Conservation (phyloP, 768 basidiomycete species). For the Suillus luteus region DNA sequence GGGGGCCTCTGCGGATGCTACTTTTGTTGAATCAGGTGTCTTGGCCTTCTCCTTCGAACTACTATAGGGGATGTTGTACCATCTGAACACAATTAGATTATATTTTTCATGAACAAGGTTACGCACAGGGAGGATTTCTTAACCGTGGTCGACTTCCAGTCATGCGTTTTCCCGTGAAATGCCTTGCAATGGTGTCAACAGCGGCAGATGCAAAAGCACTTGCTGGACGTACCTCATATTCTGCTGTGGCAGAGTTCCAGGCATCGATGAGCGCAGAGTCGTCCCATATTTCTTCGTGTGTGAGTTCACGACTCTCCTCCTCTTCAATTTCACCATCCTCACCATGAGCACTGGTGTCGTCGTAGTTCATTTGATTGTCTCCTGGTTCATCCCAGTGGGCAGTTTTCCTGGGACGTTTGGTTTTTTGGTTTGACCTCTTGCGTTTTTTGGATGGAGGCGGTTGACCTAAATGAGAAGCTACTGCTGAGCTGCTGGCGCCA, state of each 20-base stretch:
- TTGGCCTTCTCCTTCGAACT: constrained; percentile 21
- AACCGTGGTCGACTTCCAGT: constrained; percentile 63
- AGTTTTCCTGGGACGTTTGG: constrained; percentile 21
- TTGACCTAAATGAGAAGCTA: neutral
- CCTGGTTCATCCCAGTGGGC: constrained; percentile 51
- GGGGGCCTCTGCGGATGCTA: constrained; percentile 10
- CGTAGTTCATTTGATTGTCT: constrained; percentile 33
- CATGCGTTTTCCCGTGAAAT: constrained; percentile 65
- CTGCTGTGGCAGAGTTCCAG: constrained; percentile 83
- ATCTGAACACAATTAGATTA: constrained; percentile 44
- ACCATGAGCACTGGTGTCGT: constrained; percentile 22
- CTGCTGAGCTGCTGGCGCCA: constrained; percentile 12
- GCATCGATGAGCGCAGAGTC: constrained; percentile 81
- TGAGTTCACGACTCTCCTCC: constrained; percentile 62
- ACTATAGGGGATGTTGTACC: constrained; percentile 68
- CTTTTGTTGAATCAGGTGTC: constrained; percentile 19
- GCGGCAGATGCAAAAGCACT: neutral
- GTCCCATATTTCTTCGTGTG: constrained; percentile 82
- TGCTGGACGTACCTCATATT: constrained; percentile 59
- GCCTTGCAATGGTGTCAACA: constrained; percentile 38
- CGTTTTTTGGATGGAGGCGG: constrained; percentile 58
- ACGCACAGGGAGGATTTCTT: constrained; percentile 76
- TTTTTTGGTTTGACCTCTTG: constrained; percentile 32
- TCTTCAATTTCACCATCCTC: constrained; percentile 37
- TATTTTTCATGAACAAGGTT: constrained; percentile 3